Evolutionary conservation across 805 yeast genomes (phyloP), one percentile per base, ranked within the genome.

Genomic region (Kluyveromyces nonfermentans): DNA sequence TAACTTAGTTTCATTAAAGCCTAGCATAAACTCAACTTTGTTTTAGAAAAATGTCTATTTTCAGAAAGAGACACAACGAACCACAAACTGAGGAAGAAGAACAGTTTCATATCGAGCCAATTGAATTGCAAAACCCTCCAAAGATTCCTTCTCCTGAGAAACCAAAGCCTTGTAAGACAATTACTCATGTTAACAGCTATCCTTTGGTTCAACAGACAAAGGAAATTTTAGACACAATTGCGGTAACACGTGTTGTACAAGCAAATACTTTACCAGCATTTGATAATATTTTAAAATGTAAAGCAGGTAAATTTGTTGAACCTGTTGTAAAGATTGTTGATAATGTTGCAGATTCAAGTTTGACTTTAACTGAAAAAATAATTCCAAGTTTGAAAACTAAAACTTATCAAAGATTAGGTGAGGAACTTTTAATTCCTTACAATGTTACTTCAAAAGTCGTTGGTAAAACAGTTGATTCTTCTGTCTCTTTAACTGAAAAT

Each of bases 351-450:
- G 82, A 83, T 51, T 53, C 65, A 25, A 64, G 75, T n/a, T 73
- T 88, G 52, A 59, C 57, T 45, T 57, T 68, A 31, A 65, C 86
- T 35, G 96, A 88, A 54, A 59, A 62, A 46, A 57, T 64, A 35
- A 65, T 77, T 17, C 95, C 95, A 3, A 66, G 69, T 33, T 63
- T 80, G 44, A 77, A 77, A 64, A 73, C 82, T 1, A 61, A 73
- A 28, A 74, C 76, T 41, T 70, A 70, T 57, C 64, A 67, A 39
- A 75, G 71, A 46, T 55, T 79, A 39, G 69, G 73, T 33, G 70
- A 70, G 40, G 67, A 74, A 2, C 57, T 76, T 20, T 68, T 74
- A 45, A 65, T 68, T 42, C 90, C 93, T 22, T 64, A 73, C 43
- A 69, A 65, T 32, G 65, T 69, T n/a, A 65, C 73, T 9, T 66